Evolutionary conservation across 164 flowering plant species (phyloP).

Genomic region (Buxus sempervirens): DNA sequence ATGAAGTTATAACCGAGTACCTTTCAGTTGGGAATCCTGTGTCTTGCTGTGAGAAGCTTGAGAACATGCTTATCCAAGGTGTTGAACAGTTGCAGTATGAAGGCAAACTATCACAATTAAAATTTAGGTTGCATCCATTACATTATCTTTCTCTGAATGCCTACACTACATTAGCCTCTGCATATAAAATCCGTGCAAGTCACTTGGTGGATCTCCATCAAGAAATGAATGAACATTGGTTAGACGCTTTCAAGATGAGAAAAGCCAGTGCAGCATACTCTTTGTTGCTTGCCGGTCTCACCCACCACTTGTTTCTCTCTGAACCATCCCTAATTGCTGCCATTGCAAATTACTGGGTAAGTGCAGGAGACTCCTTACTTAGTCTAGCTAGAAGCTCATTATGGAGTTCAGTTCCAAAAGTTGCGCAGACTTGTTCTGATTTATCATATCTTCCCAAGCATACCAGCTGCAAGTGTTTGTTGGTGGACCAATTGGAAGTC

Average conservation of each 20-base stretch:
- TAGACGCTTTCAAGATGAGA: slow-evolving; percentile 33
- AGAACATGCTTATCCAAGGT: slow-evolving; percentile 37
- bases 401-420: slow-evolving; percentile 16
- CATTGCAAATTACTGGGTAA: slow-evolving; percentile 52
- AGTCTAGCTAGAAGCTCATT: slow-evolving; percentile 32
- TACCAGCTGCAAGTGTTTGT: slow-evolving; percentile 26
- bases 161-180: slow-evolving; percentile 58
- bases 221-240: slow-evolving; percentile 10
- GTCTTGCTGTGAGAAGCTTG: slow-evolving; percentile 56
- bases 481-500: slow-evolving; percentile 18
- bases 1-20: slow-evolving; percentile 47
- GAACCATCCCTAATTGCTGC: slow-evolving; percentile 55
- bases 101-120: slow-evolving; percentile 14
- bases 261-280: slow-evolving; percentile 54
- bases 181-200: slow-evolving; percentile 45
- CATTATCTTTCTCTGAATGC: slow-evolving; percentile 52
- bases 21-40: slow-evolving; percentile 40
- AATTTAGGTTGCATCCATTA: slow-evolving; percentile 41
- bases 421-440: neutral
- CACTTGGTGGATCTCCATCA: slow-evolving; percentile 18
- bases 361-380: slow-evolving; percentile 61
- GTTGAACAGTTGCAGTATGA: slow-evolving; percentile 13
- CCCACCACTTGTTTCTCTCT: slow-evolving; percentile 43
- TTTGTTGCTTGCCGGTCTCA: slow-evolving; percentile 57
- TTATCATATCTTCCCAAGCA: slow-evolving; percentile 8